Evolutionary conservation across 768 basidiomycete species (phyloP).

Genomic region (Gloeopeniophorella convolvens): DNA sequence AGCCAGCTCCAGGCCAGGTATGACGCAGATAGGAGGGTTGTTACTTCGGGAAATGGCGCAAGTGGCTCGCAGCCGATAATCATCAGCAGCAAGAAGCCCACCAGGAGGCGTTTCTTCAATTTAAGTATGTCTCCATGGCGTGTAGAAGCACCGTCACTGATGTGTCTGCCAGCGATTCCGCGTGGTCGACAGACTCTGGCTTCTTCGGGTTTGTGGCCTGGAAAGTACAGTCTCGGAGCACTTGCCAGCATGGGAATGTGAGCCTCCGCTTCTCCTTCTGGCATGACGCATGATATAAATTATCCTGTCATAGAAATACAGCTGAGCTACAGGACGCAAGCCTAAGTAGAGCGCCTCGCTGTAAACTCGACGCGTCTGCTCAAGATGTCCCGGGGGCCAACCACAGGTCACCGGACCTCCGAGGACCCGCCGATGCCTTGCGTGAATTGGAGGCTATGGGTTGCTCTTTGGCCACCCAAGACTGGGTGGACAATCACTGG

Average conservation of each 20-base stretch:
- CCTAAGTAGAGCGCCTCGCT: slow-evolving; percentile 11
- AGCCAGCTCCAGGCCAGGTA: slow-evolving; percentile 15
- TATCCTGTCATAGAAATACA: slow-evolving; percentile 8
- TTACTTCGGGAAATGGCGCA: background rate
- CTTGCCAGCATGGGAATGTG: slow-evolving; percentile 49
- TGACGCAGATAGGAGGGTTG: background rate
- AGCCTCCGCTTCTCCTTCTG: background rate
- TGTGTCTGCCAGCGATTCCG: background rate
- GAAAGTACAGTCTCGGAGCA: slow-evolving; percentile 36
- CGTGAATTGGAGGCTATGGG: slow-evolving; percentile 48
- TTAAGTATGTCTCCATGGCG: slow-evolving; percentile 2
- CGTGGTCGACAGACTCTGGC: slow-evolving; percentile 38
- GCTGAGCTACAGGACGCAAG: slow-evolving; percentile 9
- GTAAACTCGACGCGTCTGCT: background rate
- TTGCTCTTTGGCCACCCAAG: slow-evolving; percentile 59
- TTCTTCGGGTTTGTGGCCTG: slow-evolving; percentile 47
- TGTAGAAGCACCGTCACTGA: background rate
- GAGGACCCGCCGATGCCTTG: slow-evolving; percentile 44
- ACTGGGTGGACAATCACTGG: slow-evolving; percentile 95
- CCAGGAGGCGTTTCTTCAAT: slow-evolving; percentile 12
- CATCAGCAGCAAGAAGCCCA: background rate
- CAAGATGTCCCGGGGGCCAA: background rate
- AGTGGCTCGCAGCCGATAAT: background rate
- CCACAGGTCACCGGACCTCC: slow-evolving; percentile 9
- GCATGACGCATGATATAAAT: background rate